Conservation (phyloP, 2,329 filamentous ascomycete genomes). For the Alternaria postmessia region DNA sequence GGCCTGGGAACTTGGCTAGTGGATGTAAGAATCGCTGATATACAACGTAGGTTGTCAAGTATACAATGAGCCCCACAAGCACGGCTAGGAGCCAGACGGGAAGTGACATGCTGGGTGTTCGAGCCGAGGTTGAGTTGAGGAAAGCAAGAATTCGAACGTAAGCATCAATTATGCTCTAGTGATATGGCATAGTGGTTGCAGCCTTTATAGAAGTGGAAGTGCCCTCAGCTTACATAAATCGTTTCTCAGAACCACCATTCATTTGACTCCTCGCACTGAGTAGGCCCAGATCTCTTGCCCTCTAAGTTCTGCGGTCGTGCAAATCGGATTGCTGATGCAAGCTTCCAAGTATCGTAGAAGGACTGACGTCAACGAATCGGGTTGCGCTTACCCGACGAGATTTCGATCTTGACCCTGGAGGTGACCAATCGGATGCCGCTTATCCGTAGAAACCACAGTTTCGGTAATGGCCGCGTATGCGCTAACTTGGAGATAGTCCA, state of each 20-base stretch:
- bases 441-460: not conserved
- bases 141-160: not conserved
- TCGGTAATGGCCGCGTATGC: not conserved
- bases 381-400: not conserved
- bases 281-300: not conserved
- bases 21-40: not conserved
- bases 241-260: not conserved
- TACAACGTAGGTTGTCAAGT: not conserved
- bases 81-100: not conserved
- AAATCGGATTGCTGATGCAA: not conserved
- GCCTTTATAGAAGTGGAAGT: not conserved
- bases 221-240: not conserved
- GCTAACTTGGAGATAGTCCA: not conserved
- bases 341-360: not conserved
- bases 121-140: not conserved
- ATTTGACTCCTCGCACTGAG: not conserved
- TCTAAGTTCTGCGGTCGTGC: not conserved
- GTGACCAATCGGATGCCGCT: not conserved
- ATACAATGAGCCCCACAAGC: not conserved
- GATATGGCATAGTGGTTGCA: not conserved
- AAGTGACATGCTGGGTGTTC: not conserved
- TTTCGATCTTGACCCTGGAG: not conserved
- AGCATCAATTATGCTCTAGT: not conserved
- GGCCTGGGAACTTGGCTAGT: not conserved
- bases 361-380: not conserved